phyloP scores from a whole-genome alignment of 805 yeast species.

The Candida saitoana region DNA sequence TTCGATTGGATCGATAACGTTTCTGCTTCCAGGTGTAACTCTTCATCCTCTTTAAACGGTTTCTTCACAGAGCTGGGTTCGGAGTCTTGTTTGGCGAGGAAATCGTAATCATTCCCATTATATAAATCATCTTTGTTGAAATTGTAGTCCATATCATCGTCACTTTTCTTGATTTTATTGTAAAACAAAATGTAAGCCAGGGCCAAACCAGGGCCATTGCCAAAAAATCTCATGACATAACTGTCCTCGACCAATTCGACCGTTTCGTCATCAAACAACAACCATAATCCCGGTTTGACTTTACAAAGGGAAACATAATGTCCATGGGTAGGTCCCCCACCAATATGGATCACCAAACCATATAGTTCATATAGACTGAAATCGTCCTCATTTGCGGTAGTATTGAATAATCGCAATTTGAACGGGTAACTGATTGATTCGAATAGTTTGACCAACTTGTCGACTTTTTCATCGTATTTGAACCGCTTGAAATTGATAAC shows the following conservation, averaged over 20 bases:
- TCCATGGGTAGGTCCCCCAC: constrained; percentile 97
- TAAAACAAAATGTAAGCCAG: constrained; percentile 90
- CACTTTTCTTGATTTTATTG: constrained; percentile 38
- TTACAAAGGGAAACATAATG: constrained; percentile 88
- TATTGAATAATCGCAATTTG: constrained; percentile 62
- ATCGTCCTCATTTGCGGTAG: constrained; percentile 50
- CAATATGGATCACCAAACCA: constrained; percentile 88
- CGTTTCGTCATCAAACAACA: constrained; percentile 91
- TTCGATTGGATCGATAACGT: constrained; percentile 12
- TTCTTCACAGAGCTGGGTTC: constrained; percentile 10
- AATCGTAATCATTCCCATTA: constrained; percentile 29
- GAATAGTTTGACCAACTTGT: constrained; percentile 79
- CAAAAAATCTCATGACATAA: constrained; percentile 81
- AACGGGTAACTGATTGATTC: constrained; percentile 81
- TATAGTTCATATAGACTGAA: constrained; percentile 65
- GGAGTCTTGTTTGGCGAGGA: constrained; percentile 12
- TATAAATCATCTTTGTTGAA: constrained; percentile 27
- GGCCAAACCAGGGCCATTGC: constrained; percentile 82
- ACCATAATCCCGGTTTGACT: constrained; percentile 77
- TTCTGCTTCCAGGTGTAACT: constrained; percentile 6
- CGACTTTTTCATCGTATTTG: constrained; percentile 81
- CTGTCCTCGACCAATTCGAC: constrained; percentile 83
- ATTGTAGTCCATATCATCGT: constrained; percentile 32
- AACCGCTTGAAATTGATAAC: constrained; percentile 88
- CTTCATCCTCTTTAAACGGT: constrained; percentile 4